These are phyloP conservation scores for Ceratobasidium sp. DNA, from an alignment of 1,284 basidiomycete species.

Conservation along the genomic window DNA sequence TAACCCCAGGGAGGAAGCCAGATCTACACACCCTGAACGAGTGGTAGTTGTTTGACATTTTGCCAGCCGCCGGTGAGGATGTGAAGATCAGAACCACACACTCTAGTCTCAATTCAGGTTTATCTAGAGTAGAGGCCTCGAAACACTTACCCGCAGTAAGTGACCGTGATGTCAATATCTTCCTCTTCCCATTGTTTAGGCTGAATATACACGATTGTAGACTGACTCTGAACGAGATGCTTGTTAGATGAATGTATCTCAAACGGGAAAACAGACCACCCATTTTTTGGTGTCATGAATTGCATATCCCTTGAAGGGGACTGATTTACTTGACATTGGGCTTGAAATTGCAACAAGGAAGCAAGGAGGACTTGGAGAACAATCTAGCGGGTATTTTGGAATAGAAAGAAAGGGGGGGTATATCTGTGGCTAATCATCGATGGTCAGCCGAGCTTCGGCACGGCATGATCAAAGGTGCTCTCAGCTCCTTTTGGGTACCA, in stretches of 20 bases:
- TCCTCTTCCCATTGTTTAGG: conserved; percentile 58
- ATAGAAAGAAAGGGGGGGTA: not conserved
- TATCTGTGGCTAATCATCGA: not conserved
- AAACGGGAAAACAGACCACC: conserved; percentile 13
- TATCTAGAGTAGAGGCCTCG: not conserved
- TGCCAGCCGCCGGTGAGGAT: conserved; percentile 67
- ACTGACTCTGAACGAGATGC: conserved; percentile 57
- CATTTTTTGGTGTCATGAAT: conserved; percentile 43
- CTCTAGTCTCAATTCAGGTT: not conserved
- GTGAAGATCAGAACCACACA: conserved; percentile 54
- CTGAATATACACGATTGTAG: conserved; percentile 60
- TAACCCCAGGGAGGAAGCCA: not conserved
- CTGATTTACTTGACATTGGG: not conserved
- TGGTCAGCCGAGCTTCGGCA: not conserved
- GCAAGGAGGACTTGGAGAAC: not conserved
- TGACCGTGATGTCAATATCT: conserved; percentile 60
- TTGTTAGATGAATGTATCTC: not conserved
- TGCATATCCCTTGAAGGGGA: conserved; percentile 47
- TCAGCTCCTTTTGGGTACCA: not conserved
- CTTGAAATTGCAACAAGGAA: not conserved
- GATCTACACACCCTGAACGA: conserved; percentile 58
- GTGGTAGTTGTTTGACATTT: conserved; percentile 57
- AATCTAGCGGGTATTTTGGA: not conserved
- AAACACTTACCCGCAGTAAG: conserved; percentile 56
- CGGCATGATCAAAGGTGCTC: not conserved